Base-by-base conservation (phyloP, 2,329 filamentous ascomycete genomes). In the Corinectria fuckeliana region DNA sequence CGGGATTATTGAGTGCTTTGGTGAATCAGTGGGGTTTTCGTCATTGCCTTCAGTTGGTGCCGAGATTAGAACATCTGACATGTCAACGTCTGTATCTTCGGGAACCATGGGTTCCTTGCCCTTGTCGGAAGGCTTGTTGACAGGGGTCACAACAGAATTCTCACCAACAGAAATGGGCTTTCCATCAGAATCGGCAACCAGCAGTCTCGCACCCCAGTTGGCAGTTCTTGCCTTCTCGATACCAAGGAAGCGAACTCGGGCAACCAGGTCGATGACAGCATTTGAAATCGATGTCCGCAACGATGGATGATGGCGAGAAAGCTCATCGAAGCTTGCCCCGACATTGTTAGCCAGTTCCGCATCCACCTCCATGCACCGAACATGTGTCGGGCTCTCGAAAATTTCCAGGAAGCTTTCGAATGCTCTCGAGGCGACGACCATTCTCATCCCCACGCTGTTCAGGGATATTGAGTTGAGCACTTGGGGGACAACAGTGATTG, bases 401-500 rank as follows among this genome's bases (percentile, higher is more conserved):
- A 98, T 92, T 73, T 97, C 92, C 65, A 99, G 90, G 73, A 93
- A 98, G 67, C 88, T 91, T 56, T 93, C 89, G 42, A 99, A 82
- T 2, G 92, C 93, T 58, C 87, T 84, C 0, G 93, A 97, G 0
- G 88, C 85, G 57, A 92, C 88, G 69, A 99, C 96, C 72, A 97
- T 84, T 69, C 91, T 90, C 82, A 97, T 90, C 8, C 95, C 95
- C 25, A 87, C 82, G 62, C 91, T 90, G 68, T 97, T 97, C 56
- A 99, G 79, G 67, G 92, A 99, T 52, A 99, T 96, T 5, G 95
- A 93, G 62, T 94, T 94, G 69, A 99, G 90, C 2, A 94, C 93
- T 58, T 89, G 87, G 0, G 95, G 93, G 3, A 99, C 88, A 57
- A 91, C 90, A 32, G 87, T 88, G 65, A 99, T 96, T 42, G 93